Percentiles rank a stretch among this genome's conserved stretches.
Evolutionary conservation across 1,284 basidiomycete genomes (phyloP).

Genomic region (Microbotryomycetes sp.): DNA sequence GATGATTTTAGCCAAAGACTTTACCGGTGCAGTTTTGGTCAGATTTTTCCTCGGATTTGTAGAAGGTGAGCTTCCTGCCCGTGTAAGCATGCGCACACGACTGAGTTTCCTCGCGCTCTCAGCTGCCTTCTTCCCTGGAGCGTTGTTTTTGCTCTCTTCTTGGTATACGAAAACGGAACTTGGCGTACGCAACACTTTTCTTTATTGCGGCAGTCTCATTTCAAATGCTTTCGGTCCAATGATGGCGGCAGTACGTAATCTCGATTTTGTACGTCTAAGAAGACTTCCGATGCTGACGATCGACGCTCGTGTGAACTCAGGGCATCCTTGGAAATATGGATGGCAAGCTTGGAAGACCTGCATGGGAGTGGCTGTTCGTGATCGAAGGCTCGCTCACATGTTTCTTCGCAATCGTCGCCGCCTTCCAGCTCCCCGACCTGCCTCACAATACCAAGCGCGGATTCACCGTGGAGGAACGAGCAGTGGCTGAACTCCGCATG

Average conservation of each 20-base stretch:
- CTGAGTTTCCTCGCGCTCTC: constrained; percentile 4
- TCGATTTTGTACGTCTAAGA: neutral
- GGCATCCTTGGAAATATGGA: constrained; percentile 65
- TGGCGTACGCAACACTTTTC: constrained; percentile 60
- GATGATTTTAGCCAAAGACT: constrained; percentile 35
- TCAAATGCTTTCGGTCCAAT: constrained; percentile 63
- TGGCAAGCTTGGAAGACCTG: constrained; percentile 57
- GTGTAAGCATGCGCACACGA: too few relatives aligned
- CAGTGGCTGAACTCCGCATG: constrained; percentile 62
- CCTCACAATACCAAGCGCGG: constrained; percentile 34
- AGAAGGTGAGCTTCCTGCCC: constrained; percentile 59
- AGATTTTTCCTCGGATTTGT: constrained; percentile 37
- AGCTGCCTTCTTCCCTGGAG: constrained; percentile 39
- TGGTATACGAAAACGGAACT: constrained; percentile 47
- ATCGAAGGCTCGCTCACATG: constrained; percentile 50
- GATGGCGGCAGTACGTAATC: constrained; percentile 4
- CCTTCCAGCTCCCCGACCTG: constrained; percentile 71
- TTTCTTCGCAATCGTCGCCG: constrained; percentile 53
- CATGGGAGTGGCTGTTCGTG: constrained; percentile 73
- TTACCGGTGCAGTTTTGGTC: constrained; percentile 21
- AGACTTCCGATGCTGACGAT: neutral
- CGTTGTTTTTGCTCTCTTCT: constrained; percentile 56
- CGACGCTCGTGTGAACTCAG: constrained; percentile 55
- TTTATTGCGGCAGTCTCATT: constrained; percentile 56
- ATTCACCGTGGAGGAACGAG: constrained; percentile 53